phyloP scores from a whole-genome alignment of 768 basidiomycete species.

The Clitopilus passeckerianus region DNA sequence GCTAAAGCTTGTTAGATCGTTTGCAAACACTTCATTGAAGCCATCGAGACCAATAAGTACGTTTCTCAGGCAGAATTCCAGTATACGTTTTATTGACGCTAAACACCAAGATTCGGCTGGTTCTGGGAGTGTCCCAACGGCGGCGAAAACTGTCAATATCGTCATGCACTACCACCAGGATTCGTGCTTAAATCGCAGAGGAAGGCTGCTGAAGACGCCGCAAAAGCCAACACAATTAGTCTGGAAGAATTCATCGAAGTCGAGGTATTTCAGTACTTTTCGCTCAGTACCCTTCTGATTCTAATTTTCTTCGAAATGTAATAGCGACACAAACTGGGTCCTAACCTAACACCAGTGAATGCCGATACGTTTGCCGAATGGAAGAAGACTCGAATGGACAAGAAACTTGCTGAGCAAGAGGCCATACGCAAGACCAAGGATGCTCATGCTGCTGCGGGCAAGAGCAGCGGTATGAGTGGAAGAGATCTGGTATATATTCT shows the following conservation, averaged over 20 bases:
- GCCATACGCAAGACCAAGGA: constrained; percentile 80
- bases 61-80: constrained; percentile 5
- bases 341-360: constrained; percentile 90
- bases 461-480: constrained; percentile 91
- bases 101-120: constrained; percentile 68
- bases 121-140: constrained; percentile 96
- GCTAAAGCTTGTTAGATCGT: constrained; percentile 62
- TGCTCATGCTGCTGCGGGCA: constrained; percentile 77
- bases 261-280: constrained; percentile 53
- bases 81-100: neutral
- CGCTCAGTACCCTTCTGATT: neutral
- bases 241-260: constrained; percentile 97
- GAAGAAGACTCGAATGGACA: constrained; percentile 94
- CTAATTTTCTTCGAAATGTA: neutral
- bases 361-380: constrained; percentile 87
- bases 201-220: constrained; percentile 88
- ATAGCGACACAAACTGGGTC: constrained; percentile 90
- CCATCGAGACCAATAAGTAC: constrained; percentile 87
- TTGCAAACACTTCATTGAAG: constrained; percentile 95
- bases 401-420: constrained; percentile 89
- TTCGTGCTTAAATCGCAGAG: constrained; percentile 93
- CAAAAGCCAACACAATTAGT: constrained; percentile 84
- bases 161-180: constrained; percentile 93
- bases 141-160: constrained; percentile 77
- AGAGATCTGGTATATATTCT: constrained; percentile 73